Evolutionary conservation across 2,329 filamentous ascomycete species (phyloP), one percentile per base, ranked within the genome.

Genomic region (Drechslerella coelobrocha): DNA sequence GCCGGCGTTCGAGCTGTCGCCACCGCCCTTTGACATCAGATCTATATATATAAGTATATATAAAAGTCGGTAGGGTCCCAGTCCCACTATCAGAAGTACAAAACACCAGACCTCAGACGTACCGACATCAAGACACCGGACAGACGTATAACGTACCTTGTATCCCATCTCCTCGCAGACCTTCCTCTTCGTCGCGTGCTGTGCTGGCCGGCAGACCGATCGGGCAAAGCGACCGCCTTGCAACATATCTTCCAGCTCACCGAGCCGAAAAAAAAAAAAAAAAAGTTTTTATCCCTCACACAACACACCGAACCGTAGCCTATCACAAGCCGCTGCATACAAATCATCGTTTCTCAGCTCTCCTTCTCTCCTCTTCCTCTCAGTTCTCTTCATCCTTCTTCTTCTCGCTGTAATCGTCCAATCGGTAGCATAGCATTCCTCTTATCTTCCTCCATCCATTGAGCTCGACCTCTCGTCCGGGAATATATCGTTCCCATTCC

Each of bases 281-380:
- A 69, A 69, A 69, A 59, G 48, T 24, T 69, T 69, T 69, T 69
- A 69, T 69, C 65, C 65, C 65, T 69, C 65, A 61, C 21, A 17
- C 27, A n/a, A 26, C 4, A 9, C 8, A 7, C 24, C 39, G 34
- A 59, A 41, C 41, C 41, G 47, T 29, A 52, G 41, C 47, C 43
- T 37, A 61, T 39, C 27, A 52, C 63, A 57, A 41, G 26, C 48
- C 48, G n/a, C n/a, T n/a, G n/a, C 29, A 31, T 6, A 31, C 29
- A 31, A 31, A 31, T 12, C 29, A 31, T 31, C 41, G 17, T 29
- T 8, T 39, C 62, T 61, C 55, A 54, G 45, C 45, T 54, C 12
- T 23, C 21, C 29, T 39, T 31, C 12, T 45, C 27, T 50, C n/a
- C 29, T 23, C 43, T 10, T 45, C 12, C 31, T 34, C n/a, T n/a